phyloP scores from a whole-genome alignment of 2,329 filamentous ascomycete species.

The Cordyceps javanica region DNA sequence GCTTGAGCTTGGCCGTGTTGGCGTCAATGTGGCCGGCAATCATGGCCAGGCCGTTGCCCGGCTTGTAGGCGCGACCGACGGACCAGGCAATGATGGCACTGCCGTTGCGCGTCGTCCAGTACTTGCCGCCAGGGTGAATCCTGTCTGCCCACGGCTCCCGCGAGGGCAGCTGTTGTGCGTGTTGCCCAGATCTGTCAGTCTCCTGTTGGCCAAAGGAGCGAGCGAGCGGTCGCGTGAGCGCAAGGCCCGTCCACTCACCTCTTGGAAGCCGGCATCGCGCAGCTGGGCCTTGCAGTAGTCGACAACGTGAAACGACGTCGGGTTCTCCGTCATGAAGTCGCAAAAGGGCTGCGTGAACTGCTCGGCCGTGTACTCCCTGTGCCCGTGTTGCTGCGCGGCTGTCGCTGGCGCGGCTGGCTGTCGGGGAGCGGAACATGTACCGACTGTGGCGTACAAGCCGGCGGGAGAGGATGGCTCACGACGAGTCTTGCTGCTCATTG shows the following conservation, averaged over 20 bases:
- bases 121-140: conserved; percentile 75
- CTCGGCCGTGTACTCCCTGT: conserved; percentile 38
- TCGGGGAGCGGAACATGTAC: not conserved
- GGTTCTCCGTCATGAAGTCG: conserved; percentile 81
- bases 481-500: not conserved
- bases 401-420: not conserved
- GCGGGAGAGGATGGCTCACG: not conserved
- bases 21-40: conserved; percentile 91
- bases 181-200: no score
- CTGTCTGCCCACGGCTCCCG: conserved; percentile 70
- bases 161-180: conserved; percentile 75
- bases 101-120: conserved; percentile 80
- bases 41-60: conserved; percentile 82
- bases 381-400: not conserved
- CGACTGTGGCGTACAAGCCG: not conserved
- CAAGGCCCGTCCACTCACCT: conserved; percentile 39
- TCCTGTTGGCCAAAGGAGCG: not conserved
- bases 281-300: conserved; percentile 70
- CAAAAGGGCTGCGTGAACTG: conserved; percentile 78
- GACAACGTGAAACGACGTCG: conserved; percentile 89
- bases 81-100: conserved; percentile 80
- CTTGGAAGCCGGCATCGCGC: conserved; percentile 63
- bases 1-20: conserved; percentile 84
- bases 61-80: conserved; percentile 71
- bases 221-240: not conserved